Percentiles rank a stretch among this genome's conserved stretches.
Conservation (phyloP, 108 stramenopile species). For the Stephanodiscus minutulus region DNA sequence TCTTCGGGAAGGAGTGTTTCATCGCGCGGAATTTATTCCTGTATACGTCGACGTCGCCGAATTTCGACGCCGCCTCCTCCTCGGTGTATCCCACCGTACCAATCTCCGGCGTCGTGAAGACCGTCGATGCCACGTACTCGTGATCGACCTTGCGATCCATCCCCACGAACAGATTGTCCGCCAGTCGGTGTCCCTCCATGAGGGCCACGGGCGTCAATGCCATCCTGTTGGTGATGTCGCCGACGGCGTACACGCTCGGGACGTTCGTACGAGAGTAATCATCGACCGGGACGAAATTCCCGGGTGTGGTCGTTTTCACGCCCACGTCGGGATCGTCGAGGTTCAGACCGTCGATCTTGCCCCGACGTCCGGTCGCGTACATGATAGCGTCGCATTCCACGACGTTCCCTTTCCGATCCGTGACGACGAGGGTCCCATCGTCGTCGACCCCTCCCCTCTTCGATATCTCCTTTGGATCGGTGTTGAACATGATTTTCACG, state of each 20-base stretch:
- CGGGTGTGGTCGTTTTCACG: slow-evolving; percentile 31
- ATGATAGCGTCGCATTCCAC: slow-evolving; percentile 74
- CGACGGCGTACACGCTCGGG: slow-evolving; percentile 70
- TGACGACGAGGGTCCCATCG: slow-evolving; percentile 57
- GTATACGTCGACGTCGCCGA: slow-evolving; percentile 75
- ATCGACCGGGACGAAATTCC: slow-evolving; percentile 56
- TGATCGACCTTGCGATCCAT: slow-evolving; percentile 79
- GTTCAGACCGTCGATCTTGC: slow-evolving; percentile 66
- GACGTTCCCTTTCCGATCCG: slow-evolving; percentile 55
- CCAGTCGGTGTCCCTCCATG: slow-evolving; percentile 71
- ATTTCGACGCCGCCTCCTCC: slow-evolving; percentile 73
- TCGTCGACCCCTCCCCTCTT: too few relatives aligned
- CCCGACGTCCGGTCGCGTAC: slow-evolving; percentile 76
- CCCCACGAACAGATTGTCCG: slow-evolving; percentile 82
- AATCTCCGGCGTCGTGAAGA: slow-evolving; percentile 90
- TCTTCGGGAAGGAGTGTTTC: slow-evolving; percentile 76
- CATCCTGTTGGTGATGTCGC: slow-evolving; percentile 86
- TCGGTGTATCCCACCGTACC: slow-evolving; percentile 89
- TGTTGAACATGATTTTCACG: slow-evolving; percentile 48
- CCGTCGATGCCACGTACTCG: slow-evolving; percentile 87
- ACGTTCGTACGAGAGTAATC: slow-evolving; percentile 68
- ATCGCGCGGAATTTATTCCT: slow-evolving; percentile 70
- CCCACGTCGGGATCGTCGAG: slow-evolving; percentile 57
- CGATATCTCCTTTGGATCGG: slow-evolving; percentile 61
- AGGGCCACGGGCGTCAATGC: slow-evolving; percentile 90